Evolutionary conservation across 2,329 filamentous ascomycete genomes (phyloP).

Genomic region (Diplocarpon rosae): DNA sequence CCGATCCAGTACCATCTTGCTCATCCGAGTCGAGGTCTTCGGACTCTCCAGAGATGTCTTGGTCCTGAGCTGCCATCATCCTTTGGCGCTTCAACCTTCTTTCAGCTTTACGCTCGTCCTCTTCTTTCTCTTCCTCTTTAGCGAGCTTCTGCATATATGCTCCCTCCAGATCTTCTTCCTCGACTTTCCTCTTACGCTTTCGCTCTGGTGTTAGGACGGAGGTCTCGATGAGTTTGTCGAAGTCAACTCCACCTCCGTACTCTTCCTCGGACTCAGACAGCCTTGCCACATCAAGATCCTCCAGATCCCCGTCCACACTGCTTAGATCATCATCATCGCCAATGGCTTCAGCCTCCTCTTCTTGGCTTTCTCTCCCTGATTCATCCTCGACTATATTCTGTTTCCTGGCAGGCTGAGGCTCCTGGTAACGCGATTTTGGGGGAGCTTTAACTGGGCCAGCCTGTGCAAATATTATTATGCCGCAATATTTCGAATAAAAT

Average conservation of each 20-base stretch:
- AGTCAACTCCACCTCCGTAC: constrained; percentile 29
- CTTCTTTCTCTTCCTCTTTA: constrained; percentile 46
- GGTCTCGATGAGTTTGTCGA: constrained; percentile 33
- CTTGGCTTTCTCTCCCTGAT: constrained; percentile 28
- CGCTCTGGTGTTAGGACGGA: constrained; percentile 32
- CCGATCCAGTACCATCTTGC: constrained; percentile 23
- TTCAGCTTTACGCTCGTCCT: constrained; percentile 33
- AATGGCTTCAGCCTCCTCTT: constrained; percentile 29
- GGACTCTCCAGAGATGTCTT: constrained; percentile 27
- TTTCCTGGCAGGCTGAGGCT: constrained; percentile 24
- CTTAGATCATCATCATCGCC: constrained; percentile 29
- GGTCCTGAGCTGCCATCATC: constrained; percentile 29
- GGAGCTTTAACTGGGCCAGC: constrained; percentile 29
- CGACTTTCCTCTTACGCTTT: constrained; percentile 53
- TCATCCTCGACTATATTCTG: constrained; percentile 17
- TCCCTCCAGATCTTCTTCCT: constrained; percentile 58
- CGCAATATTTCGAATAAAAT: background rate
- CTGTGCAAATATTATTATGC: constrained; percentile 12
- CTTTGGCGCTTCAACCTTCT: constrained; percentile 42
- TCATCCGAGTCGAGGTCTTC: constrained; percentile 19
- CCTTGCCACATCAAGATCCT: constrained; percentile 25
- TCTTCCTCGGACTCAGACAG: constrained; percentile 28
- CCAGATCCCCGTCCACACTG: constrained; percentile 27
- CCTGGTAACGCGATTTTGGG: constrained; percentile 24
- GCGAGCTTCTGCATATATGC: constrained; percentile 58